Base-by-base conservation (phyloP, 768 basidiomycete genomes). In the Leccinellum luteum region DNA sequence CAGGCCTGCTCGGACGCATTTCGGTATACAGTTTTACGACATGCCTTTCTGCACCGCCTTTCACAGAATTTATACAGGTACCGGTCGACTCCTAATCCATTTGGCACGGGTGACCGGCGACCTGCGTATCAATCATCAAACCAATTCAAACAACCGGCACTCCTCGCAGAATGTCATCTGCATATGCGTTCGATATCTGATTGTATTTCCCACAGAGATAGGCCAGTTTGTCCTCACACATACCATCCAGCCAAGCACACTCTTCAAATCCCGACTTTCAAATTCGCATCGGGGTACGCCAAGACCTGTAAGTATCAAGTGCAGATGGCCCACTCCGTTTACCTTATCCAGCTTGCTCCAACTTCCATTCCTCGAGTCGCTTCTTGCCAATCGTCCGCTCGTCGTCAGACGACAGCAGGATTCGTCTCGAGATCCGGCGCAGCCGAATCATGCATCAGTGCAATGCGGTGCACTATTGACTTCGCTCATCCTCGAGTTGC, bases 341-440 rank as follows among this genome's bases (percentile, higher is more conserved):
- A 3, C n/a, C 6, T 21, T 13, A 13, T 30, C 14, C 28, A 14
- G 27, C 52, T 25, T 13, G 25, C 25, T 6, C 3, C 35, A 3
- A 23, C 54, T 54, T 64, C 62, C 45, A 64, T 52, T 64, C 1
- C 27, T 25, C 19, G 0, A 9, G n/a, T 30, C 13, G 19, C 41
- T 43, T 43, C 41, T 13, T 12, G 41, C 5, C 10, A 21, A 41
- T 41, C 2, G 41, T 31, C 14, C 28, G 6, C 6, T 53, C 27
- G 35, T 8, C n/a, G n/a, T n/a, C n/a, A n/a, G n/a, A n/a, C n/a
- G n/a, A n/a, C n/a, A n/a, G n/a, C n/a, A n/a, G n/a, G n/a, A n/a
- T n/a, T n/a, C n/a, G n/a, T n/a, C n/a, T 1, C 12, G 6, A 15
- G 17, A 15, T 45, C 25, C 6, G 2, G 35, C 12, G 6, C 25